phyloP scores from a whole-genome alignment of 192 early-diverging fungal genomes.

The Thoreauomyces humboldtii region DNA sequence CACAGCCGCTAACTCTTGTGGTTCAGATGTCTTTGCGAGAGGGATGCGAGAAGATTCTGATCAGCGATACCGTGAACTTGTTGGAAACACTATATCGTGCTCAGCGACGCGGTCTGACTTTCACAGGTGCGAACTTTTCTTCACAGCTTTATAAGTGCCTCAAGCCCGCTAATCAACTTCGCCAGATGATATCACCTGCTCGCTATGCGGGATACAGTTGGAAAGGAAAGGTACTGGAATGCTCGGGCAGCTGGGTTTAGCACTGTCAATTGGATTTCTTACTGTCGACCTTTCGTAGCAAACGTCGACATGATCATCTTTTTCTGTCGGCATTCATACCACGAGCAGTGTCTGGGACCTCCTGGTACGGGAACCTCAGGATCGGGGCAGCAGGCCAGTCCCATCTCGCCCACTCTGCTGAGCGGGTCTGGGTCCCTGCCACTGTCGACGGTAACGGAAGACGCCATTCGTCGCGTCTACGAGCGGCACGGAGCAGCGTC shows the following conservation, averaged over 20 bases:
- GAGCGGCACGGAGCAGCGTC: not conserved
- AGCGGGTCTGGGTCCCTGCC: not conserved
- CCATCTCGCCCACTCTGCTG: not conserved
- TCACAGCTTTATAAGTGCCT: slow-evolving; percentile 2
- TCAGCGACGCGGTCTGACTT: slow-evolving; percentile 22
- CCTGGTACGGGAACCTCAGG: not conserved
- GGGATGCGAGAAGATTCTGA: slow-evolving; percentile 88
- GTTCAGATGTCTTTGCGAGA: slow-evolving; percentile 75
- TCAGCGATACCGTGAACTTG: slow-evolving; percentile 80
- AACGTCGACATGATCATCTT: slow-evolving; percentile 62
- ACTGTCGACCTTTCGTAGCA: too few relatives aligned
- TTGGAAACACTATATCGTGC: slow-evolving; percentile 41
- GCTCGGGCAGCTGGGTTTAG: slow-evolving; percentile 8
- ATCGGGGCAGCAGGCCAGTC: not conserved
- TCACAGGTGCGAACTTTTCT: slow-evolving; percentile 18
- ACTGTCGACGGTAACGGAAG: not conserved
- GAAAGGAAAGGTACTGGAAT: slow-evolving; percentile 36
- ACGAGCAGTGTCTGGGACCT: slow-evolving; percentile 71
- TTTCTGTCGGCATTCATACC: slow-evolving; percentile 89
- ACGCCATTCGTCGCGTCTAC: slow-evolving; percentile 16
- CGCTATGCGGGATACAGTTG: slow-evolving; percentile 28
- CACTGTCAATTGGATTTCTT: too few relatives aligned
- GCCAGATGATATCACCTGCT: slow-evolving; percentile 22
- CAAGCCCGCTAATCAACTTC: too few relatives aligned
- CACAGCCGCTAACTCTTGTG: not conserved